These are phyloP conservation scores for Lasiosphaeria hispida DNA, from an alignment of 495 filamentous ascomycete genomes.

Conservation along the genomic window DNA sequence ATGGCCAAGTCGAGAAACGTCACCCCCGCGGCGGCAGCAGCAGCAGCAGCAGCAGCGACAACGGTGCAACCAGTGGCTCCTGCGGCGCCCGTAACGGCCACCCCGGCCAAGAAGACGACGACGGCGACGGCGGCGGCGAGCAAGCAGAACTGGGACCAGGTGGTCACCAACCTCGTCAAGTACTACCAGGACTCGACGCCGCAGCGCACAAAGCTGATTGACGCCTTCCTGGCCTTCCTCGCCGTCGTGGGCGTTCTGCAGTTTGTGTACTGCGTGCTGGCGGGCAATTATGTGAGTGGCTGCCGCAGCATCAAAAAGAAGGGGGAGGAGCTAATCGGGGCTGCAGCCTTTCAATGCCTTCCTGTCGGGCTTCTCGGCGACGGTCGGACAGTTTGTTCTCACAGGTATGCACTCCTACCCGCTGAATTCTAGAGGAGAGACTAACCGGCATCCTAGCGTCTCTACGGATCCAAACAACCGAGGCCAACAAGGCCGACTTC, in stretches of 20 bases:
- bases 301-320: background rate
- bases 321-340: background rate
- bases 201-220: conserved; percentile 87
- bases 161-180: conserved; percentile 61
- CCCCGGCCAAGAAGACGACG: conserved; percentile 25
- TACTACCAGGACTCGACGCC: conserved; percentile 77
- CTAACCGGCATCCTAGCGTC: conserved; percentile 46
- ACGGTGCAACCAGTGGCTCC: conserved; percentile 10
- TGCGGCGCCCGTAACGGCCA: background rate
- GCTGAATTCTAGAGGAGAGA: background rate
- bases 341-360: conserved; percentile 96
- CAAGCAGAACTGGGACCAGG: conserved; percentile 32
- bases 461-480: conserved; percentile 88
- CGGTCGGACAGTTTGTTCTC: conserved; percentile 95
- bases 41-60: conserved; percentile 20
- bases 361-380: conserved; percentile 88
- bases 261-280: conserved; percentile 89
- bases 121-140: conserved; percentile 25
- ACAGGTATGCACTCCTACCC: conserved; percentile 56
- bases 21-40: conserved; percentile 10
- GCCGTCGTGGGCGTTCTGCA: conserved; percentile 82
- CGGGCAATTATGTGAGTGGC: conserved; percentile 79
- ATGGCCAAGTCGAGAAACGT: conserved; percentile 13
- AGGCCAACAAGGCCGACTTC: conserved; percentile 70
- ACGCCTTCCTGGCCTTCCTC: conserved; percentile 89